Evolutionary conservation across 2,329 filamentous ascomycete genomes (phyloP).

Genomic region (Verticillium nonalfalfae): DNA sequence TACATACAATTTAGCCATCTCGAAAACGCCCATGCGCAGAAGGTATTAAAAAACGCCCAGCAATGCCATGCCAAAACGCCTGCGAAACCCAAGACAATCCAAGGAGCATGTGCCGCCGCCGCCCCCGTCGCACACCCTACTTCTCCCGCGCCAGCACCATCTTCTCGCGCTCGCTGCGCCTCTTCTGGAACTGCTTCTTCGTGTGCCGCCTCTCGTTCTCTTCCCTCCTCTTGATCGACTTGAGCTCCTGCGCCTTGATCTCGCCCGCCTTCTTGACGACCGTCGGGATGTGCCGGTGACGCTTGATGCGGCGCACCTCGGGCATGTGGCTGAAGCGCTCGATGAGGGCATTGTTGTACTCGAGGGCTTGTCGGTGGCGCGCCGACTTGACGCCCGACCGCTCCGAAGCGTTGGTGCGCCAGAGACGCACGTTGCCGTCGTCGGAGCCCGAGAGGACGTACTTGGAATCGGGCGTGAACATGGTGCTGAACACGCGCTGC

Average conservation of each 20-base stretch:
- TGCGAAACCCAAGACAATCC: background rate
- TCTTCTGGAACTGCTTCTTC: constrained; percentile 70
- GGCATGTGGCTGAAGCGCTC: constrained; percentile 92
- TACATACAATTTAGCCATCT: no score
- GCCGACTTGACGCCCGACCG: constrained; percentile 81
- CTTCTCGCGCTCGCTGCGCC: constrained; percentile 83
- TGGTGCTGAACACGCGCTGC: constrained; percentile 84
- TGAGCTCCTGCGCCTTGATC: constrained; percentile 88
- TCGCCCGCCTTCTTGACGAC: constrained; percentile 92
- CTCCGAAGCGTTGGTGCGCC: constrained; percentile 80
- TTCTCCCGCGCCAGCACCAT: constrained; percentile 69
- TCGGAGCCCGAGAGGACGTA: constrained; percentile 89
- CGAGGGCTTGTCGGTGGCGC: constrained; percentile 77
- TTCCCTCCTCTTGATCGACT: constrained; percentile 79
- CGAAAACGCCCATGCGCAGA: constrained; percentile 6
- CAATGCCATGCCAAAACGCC: constrained; percentile 8
- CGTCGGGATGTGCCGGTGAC: constrained; percentile 87
- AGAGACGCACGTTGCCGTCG: constrained; percentile 82
- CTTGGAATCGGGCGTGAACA: constrained; percentile 82
- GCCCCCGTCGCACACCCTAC: constrained; percentile 20
- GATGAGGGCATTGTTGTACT: constrained; percentile 84
- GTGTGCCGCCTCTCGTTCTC: constrained; percentile 93
- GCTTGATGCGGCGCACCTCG: constrained; percentile 82
- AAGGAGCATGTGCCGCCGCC: background rate
- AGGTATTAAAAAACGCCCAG: constrained; percentile 9